Percentiles rank a stretch among this genome's conserved stretches.
These are phyloP conservation scores for Botrytis medusae DNA, from an alignment of 2,329 filamentous ascomycete genomes.

Conservation along the genomic window DNA sequence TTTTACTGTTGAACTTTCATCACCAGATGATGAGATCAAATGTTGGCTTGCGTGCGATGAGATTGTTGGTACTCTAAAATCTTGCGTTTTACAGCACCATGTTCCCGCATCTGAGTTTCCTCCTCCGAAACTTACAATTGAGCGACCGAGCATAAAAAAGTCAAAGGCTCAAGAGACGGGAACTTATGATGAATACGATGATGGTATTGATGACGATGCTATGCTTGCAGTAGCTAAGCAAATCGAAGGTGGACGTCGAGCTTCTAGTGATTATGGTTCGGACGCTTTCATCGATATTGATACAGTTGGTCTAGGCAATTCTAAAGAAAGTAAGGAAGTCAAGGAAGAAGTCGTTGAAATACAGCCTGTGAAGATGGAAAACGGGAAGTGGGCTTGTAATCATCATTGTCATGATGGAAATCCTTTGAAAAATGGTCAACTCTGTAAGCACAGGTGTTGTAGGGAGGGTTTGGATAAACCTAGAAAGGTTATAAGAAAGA, in stretches of 20 bases:
- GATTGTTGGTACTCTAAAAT: conserved; percentile 60
- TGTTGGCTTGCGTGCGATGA: conserved; percentile 82
- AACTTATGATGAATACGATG: conserved; percentile 35
- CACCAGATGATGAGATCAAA: conserved; percentile 57
- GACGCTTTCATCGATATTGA: conserved; percentile 58
- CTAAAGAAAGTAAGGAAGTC: not conserved
- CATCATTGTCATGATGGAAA: conserved; percentile 57
- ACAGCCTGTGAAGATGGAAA: conserved; percentile 56
- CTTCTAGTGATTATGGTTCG: conserved; percentile 30
- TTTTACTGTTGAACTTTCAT: conserved; percentile 57
- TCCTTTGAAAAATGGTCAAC: conserved; percentile 42
- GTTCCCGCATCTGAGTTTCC: conserved; percentile 42
- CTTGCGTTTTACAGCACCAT: conserved; percentile 33
- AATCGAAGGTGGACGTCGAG: conserved; percentile 25
- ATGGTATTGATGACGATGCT: conserved; percentile 46
- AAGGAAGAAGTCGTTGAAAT: conserved; percentile 13
- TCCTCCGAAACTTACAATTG: conserved; percentile 11
- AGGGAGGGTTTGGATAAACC: conserved; percentile 68
- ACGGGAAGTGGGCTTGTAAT: conserved; percentile 73
- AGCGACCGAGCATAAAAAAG: not conserved
- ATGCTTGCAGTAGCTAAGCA: conserved; percentile 42
- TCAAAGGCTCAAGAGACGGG: not conserved
- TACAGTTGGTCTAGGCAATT: conserved; percentile 33
- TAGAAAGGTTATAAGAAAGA: conserved; percentile 29
- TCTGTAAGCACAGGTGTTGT: conserved; percentile 73